These are phyloP conservation scores for Nitzschia putrida DNA, from an alignment of 108 stramenopile genomes.

Conservation along the genomic window DNA sequence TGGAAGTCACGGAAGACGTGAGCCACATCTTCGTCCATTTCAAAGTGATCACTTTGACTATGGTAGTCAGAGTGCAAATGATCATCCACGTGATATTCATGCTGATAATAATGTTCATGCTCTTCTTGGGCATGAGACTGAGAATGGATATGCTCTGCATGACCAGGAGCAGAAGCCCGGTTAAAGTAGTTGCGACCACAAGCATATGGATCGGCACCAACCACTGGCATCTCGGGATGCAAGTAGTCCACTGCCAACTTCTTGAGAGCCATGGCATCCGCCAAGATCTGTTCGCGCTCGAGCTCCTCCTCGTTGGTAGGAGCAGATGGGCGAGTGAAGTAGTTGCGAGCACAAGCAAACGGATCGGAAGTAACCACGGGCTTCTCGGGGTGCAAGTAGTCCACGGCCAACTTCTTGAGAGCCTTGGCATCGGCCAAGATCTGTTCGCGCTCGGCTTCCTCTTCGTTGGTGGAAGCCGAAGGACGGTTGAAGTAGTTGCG, in stretches of 20 bases:
- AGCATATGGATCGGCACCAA: constrained; percentile 26
- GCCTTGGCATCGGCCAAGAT: constrained; percentile 50
- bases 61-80: constrained; percentile 20
- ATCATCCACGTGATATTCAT: constrained; percentile 19
- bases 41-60: constrained; percentile 48
- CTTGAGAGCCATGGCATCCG: constrained; percentile 56
- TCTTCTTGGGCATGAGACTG: constrained; percentile 15
- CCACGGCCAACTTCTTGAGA: constrained; percentile 55
- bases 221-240: constrained; percentile 62
- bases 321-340: constrained; percentile 69
- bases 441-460: constrained; percentile 40
- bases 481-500: constrained; percentile 68
- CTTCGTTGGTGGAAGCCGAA: constrained; percentile 55
- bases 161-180: constrained; percentile 32
- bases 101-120: constrained; percentile 16
- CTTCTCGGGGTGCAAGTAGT: constrained; percentile 62
- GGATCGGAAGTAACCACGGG: constrained; percentile 45
- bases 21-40: constrained; percentile 51
- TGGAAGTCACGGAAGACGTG: constrained; percentile 33
- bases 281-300: constrained; percentile 46
- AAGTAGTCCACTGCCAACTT: constrained; percentile 53
- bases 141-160: constrained; percentile 33
- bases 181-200: constrained; percentile 40
- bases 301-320: constrained; percentile 29
- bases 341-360: constrained; percentile 52